phyloP scores from a whole-genome alignment of 2,329 filamentous ascomycete genomes.

The Chlorencoelia australis region DNA sequence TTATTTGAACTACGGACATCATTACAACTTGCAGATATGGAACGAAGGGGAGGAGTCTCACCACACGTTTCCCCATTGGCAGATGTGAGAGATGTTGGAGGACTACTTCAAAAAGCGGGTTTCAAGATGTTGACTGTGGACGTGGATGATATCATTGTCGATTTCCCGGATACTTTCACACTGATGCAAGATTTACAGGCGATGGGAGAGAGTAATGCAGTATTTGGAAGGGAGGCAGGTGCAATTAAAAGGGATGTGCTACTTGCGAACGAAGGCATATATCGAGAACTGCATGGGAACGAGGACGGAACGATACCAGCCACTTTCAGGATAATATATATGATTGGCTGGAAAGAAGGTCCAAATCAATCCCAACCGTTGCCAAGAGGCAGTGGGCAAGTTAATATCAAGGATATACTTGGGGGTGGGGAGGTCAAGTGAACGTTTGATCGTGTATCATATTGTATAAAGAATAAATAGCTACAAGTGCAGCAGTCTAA shows the following conservation, averaged over 20 bases:
- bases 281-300: slow-evolving; percentile 77
- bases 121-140: slow-evolving; percentile 97
- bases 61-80: slow-evolving; percentile 86
- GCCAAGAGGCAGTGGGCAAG: slow-evolving; percentile 70
- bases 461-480: no score
- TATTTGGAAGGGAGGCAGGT: slow-evolving; percentile 74
- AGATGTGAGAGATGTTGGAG: slow-evolving; percentile 84
- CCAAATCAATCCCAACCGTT: slow-evolving; percentile 70
- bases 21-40: slow-evolving; percentile 83
- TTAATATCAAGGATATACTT: slow-evolving; percentile 83
- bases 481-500: no score
- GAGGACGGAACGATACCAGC: slow-evolving; percentile 69
- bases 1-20: slow-evolving; percentile 89
- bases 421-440: slow-evolving; percentile 25
- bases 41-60: slow-evolving; percentile 81
- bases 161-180: slow-evolving; percentile 82
- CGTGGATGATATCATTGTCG: slow-evolving; percentile 92
- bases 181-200: slow-evolving; percentile 90
- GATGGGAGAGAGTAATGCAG: slow-evolving; percentile 92
- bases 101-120: slow-evolving; percentile 72
- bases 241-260: slow-evolving; percentile 72
- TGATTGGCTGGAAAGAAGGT: slow-evolving; percentile 96
- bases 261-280: slow-evolving; percentile 80
- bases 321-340: slow-evolving; percentile 91
- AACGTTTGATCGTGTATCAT: slow-evolving; percentile 26